phyloP scores from a whole-genome alignment of 108 stramenopile species.

The Skeletonema menzelii region DNA sequence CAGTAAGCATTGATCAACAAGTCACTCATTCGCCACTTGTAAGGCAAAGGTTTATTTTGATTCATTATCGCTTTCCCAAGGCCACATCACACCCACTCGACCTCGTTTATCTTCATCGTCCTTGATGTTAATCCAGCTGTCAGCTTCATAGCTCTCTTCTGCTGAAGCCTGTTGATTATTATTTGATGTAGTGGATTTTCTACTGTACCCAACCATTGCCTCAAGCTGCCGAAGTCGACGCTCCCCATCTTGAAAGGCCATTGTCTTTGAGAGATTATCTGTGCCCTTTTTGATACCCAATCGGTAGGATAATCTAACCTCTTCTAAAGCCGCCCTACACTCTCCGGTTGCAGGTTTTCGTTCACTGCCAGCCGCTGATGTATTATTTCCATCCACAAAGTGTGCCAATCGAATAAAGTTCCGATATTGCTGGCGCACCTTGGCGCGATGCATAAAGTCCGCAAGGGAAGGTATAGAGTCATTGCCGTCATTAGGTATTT shows the following conservation, averaged over 20 bases:
- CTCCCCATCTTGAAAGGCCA: conserved; percentile 65
- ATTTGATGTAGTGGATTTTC: background rate
- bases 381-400: conserved; percentile 26
- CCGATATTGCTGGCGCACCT: conserved; percentile 64
- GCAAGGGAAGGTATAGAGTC: conserved; percentile 59
- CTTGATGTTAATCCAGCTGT: conserved; percentile 77
- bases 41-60: background rate
- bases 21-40: no score
- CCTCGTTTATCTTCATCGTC: conserved; percentile 77
- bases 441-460: conserved; percentile 72
- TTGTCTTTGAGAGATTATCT: conserved; percentile 55
- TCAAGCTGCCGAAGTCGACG: conserved; percentile 55
- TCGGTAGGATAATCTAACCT: conserved; percentile 37
- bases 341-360: conserved; percentile 28
- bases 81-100: conserved; percentile 76
- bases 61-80: conserved; percentile 52
- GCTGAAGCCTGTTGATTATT: background rate
- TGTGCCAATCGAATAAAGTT: conserved; percentile 58
- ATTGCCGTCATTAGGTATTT: background rate
- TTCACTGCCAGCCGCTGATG: background rate
- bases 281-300: conserved; percentile 34
- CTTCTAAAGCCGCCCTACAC: conserved; percentile 55
- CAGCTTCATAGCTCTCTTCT: conserved; percentile 40
- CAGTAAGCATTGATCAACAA: conserved; percentile 50
- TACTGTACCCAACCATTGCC: conserved; percentile 51